Evolutionary conservation across 1,284 basidiomycete species (phyloP).

Genomic region (Sphagnurus paluster): DNA sequence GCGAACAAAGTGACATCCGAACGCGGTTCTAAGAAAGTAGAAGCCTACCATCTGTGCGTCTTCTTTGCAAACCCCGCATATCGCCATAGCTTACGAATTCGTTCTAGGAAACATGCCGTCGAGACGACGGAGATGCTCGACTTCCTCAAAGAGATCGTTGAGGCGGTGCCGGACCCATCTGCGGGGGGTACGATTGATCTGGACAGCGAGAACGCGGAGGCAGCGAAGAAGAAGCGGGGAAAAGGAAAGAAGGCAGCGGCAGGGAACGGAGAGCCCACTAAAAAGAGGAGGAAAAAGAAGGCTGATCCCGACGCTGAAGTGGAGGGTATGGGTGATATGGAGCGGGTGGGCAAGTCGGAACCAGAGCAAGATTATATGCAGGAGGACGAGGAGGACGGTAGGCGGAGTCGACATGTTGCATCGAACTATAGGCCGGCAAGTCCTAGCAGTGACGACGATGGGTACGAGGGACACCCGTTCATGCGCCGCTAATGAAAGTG

Average conservation of each 20-base stretch:
- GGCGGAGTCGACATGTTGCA: constrained; percentile 19
- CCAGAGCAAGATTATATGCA: constrained; percentile 29
- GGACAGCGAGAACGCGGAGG: constrained; percentile 58
- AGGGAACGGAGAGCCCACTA: constrained; percentile 30
- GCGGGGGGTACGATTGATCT: constrained; percentile 76
- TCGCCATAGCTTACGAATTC: neutral
- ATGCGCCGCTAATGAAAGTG: constrained; percentile 15
- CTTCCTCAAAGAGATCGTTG: constrained; percentile 95
- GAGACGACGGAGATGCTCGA: constrained; percentile 90
- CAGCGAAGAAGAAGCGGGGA: constrained; percentile 55
- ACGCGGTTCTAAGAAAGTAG: constrained; percentile 87
- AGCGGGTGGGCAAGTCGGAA: constrained; percentile 13
- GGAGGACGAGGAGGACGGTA: constrained; percentile 36
- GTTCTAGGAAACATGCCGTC: constrained; percentile 88
- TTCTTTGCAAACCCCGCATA: constrained; percentile 5
- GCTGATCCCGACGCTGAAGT: constrained; percentile 27
- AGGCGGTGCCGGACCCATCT: constrained; percentile 85
- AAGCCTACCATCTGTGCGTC: constrained; percentile 92
- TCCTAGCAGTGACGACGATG: constrained; percentile 31
- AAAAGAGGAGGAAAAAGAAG: constrained; percentile 45
- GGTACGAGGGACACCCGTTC: constrained; percentile 32
- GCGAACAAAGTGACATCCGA: constrained; percentile 80
- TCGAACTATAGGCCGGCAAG: constrained; percentile 27
- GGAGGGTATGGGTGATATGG: constrained; percentile 2
- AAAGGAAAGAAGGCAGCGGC: constrained; percentile 49